Percentiles rank a stretch among this genome's conserved stretches.
Conservation (phyloP, 2,329 filamentous ascomycete genomes). For the Pseudocercospora pini-densiflorae region DNA sequence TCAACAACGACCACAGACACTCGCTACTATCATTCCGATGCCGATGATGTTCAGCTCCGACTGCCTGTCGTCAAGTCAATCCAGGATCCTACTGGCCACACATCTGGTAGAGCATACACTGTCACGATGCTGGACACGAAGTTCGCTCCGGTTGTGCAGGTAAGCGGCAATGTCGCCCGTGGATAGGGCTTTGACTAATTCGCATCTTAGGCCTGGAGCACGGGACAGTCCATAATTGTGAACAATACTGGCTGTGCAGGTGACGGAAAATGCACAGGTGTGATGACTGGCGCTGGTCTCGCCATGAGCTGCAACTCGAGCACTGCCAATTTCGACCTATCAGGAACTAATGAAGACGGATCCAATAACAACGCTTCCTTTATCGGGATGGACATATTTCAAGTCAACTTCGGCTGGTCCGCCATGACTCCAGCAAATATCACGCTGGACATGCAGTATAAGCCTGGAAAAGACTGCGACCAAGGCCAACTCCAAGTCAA, state of each 20-base stretch:
- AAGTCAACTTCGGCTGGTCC: slow-evolving; percentile 14
- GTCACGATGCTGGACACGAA: slow-evolving; percentile 18
- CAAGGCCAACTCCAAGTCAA: slow-evolving; percentile 17
- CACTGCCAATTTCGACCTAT: slow-evolving; percentile 20
- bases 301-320: slow-evolving; percentile 21
- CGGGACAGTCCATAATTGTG: slow-evolving; percentile 5
- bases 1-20: slow-evolving; percentile 20
- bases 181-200: background rate
- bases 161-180: background rate
- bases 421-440: slow-evolving; percentile 19
- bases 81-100: slow-evolving; percentile 19
- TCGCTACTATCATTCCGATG: slow-evolving; percentile 12
- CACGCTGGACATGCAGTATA: slow-evolving; percentile 22
- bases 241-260: slow-evolving; percentile 20
- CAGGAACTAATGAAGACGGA: slow-evolving; percentile 5
- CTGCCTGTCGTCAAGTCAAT: slow-evolving; percentile 16
- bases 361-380: slow-evolving; percentile 17
- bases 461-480: slow-evolving; percentile 17
- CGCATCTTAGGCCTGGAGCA: slow-evolving; percentile 10
- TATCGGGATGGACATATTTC: slow-evolving; percentile 19
- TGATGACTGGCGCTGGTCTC: slow-evolving; percentile 20
- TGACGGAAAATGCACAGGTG: slow-evolving; percentile 20
- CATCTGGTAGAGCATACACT: slow-evolving; percentile 21
- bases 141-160: slow-evolving; percentile 19
- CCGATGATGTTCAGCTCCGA: slow-evolving; percentile 8